phyloP scores from a whole-genome alignment of 306 rosid species.

The Castanea crenata region DNA sequence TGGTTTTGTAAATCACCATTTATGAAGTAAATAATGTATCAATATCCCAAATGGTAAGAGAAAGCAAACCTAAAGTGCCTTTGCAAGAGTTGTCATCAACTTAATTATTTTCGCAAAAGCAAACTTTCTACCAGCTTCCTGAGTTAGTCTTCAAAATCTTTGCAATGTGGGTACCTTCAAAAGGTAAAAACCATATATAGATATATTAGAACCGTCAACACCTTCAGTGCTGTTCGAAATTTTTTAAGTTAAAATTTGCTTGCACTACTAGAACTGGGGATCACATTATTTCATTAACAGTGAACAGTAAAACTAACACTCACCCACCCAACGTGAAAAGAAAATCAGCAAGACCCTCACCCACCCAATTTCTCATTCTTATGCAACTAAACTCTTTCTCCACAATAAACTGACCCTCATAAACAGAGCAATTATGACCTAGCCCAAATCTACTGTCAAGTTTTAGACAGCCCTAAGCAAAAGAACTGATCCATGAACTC shows the following conservation, averaged over 20 bases:
- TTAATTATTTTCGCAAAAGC: constrained; percentile 89
- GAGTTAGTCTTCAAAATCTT: constrained; percentile 78
- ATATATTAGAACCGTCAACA: constrained; percentile 17
- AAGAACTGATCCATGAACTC: background rate
- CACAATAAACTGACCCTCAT: background rate
- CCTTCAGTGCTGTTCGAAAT: constrained; percentile 15
- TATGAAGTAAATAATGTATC: no score
- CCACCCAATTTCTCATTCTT: background rate
- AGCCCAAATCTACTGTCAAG: background rate
- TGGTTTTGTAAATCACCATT: no score
- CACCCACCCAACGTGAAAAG: background rate
- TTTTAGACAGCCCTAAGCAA: background rate
- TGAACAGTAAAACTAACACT: background rate
- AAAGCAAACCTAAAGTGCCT: no score
- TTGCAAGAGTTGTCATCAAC: constrained; percentile 60
- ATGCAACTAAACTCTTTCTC: background rate
- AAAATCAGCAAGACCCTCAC: background rate
- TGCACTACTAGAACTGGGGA: background rate
- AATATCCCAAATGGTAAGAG: no score
- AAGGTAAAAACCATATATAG: background rate
- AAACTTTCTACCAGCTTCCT: constrained; percentile 91
- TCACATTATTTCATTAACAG: background rate
- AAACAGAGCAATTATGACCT: background rate
- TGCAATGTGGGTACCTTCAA: constrained; percentile 86
- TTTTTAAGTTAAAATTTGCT: background rate